These are phyloP conservation scores for Pyrenophora teres DNA, from an alignment of 2,329 filamentous ascomycete species.

Conservation along the genomic window DNA sequence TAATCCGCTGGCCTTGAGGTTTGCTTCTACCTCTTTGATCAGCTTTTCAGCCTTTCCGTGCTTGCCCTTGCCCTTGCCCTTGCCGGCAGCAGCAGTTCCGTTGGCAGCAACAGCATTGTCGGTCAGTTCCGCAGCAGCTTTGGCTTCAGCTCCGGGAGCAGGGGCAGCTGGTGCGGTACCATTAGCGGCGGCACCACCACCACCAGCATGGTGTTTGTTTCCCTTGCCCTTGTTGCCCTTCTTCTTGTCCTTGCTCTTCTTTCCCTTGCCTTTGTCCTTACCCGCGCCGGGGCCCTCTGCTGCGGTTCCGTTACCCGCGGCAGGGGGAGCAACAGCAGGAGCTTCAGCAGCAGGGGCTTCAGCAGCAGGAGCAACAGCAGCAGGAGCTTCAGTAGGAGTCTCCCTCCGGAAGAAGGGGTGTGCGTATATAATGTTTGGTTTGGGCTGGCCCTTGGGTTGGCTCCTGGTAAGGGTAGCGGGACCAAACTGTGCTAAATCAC, in stretches of 20 bases:
- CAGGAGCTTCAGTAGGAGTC: too few species aligned
- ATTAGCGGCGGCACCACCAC: constrained; percentile 3
- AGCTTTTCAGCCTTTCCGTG: too few species aligned
- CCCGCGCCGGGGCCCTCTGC: constrained; percentile 15
- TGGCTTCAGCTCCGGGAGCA: not conserved
- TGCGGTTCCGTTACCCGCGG: not conserved
- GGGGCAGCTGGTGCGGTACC: not conserved
- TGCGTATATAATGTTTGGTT: too few species aligned
- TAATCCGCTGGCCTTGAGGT: too few species aligned
- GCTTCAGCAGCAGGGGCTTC: not conserved
- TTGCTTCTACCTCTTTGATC: too few species aligned
- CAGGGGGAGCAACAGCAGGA: constrained; percentile 1
- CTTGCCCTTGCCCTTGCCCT: not conserved
- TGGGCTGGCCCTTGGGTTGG: too few species aligned
- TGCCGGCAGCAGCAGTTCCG: not conserved
- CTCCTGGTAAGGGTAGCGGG: too few species aligned
- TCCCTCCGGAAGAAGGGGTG: too few species aligned
- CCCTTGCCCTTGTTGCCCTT: constrained; percentile 4
- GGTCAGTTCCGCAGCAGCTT: not conserved
- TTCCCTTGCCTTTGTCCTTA: constrained; percentile 14
- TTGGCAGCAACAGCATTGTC: not conserved
- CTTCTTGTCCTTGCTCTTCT: constrained; percentile 11
- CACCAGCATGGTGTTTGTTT: constrained; percentile 7
- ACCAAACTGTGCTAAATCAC: too few species aligned
- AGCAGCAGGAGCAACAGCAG: too few species aligned